A percentile compares a stretch with the other conserved stretches of the same genome.
Conservation (phyloP, 306 rosid genomes). For the Rosa persica region DNA sequence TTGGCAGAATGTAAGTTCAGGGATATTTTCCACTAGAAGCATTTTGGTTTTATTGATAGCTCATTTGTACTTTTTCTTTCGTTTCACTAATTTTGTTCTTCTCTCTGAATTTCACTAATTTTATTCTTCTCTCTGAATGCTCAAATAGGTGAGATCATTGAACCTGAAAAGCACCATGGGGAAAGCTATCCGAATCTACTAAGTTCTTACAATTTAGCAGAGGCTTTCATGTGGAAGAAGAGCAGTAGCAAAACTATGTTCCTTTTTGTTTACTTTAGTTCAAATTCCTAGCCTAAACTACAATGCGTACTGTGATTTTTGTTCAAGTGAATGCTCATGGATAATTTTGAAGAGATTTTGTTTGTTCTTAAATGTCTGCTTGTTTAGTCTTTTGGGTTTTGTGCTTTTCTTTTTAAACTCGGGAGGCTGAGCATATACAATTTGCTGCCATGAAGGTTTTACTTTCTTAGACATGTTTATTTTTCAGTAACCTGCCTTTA, state of each 20-base stretch:
- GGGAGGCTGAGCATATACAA: neutral
- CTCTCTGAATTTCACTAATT: conserved; percentile 7
- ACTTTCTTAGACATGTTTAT: no score
- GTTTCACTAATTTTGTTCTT: neutral
- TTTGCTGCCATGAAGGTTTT: no score
- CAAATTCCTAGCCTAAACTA: conserved; percentile 5
- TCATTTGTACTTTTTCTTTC: neutral
- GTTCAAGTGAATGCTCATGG: neutral
- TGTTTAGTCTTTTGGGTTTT: neutral
- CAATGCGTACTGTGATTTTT: neutral
- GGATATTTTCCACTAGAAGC: neutral
- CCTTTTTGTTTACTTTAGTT: conserved; percentile 16
- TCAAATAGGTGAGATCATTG: conserved; percentile 59
- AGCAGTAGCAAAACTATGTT: neutral
- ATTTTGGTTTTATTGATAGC: neutral
- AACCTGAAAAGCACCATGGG: conserved; percentile 72
- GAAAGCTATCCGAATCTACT: conserved; percentile 58
- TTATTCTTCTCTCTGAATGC: conserved; percentile 12
- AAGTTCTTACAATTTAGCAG: neutral
- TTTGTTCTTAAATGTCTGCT: neutral
- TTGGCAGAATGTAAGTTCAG: conserved; percentile 71
- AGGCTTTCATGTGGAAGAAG: neutral
- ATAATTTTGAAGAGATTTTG: neutral
- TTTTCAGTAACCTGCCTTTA: no score
- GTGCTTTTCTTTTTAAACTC: neutral